Percentiles rank a stretch among this genome's conserved stretches.
These are phyloP conservation scores for Talaromyces funiculosus DNA, from an alignment of 2,329 filamentous ascomycete genomes.

Conservation along the genomic window DNA sequence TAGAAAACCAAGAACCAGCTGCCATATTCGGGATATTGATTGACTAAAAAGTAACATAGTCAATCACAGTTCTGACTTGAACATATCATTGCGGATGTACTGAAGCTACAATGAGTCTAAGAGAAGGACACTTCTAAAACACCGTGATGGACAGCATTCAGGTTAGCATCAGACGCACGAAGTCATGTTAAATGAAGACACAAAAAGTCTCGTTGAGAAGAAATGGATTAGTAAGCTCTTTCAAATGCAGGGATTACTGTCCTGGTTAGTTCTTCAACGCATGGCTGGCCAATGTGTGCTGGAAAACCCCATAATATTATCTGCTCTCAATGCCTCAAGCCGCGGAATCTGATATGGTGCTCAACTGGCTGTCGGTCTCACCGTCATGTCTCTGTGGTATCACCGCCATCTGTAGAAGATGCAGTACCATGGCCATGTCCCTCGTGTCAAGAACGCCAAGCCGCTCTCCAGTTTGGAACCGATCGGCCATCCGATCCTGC, in stretches of 20 bases:
- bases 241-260: too few relatives aligned
- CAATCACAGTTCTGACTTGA: neutral
- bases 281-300: slow-evolving; percentile 11
- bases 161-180: neutral
- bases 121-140: neutral
- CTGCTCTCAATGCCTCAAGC: slow-evolving; percentile 24
- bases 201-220: slow-evolving; percentile 8
- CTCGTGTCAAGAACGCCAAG: slow-evolving; percentile 18
- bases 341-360: slow-evolving; percentile 24
- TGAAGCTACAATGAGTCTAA: neutral
- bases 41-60: neutral
- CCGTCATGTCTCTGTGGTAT: slow-evolving; percentile 22
- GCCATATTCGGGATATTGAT: too few relatives aligned
- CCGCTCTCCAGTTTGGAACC: neutral
- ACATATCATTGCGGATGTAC: neutral
- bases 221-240: slow-evolving; percentile 25
- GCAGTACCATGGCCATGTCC: slow-evolving; percentile 22
- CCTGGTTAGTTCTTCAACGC: too few relatives aligned
- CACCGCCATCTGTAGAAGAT: neutral
- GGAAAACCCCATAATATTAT: slow-evolving; percentile 28
- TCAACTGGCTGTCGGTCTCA: slow-evolving; percentile 29
- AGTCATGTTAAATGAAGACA: neutral
- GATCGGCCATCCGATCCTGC: neutral
- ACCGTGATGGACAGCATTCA: neutral
- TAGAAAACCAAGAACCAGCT: neutral